These are phyloP conservation scores for Cyclotella sp. DNA, from an alignment of 108 stramenopile species.

Conservation along the genomic window DNA sequence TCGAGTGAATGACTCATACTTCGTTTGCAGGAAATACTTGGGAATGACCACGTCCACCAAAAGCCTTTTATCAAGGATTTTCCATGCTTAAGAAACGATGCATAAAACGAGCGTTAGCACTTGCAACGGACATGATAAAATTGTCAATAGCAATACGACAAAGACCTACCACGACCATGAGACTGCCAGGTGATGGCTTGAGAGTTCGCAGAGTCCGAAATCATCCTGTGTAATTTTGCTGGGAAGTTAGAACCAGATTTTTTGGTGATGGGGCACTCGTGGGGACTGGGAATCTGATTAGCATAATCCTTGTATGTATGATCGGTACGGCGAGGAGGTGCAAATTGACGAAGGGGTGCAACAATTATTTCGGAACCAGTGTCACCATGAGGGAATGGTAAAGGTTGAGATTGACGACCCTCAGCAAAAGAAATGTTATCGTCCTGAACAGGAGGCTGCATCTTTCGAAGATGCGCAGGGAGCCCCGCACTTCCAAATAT, in stretches of 20 bases:
- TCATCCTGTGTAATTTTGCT: conserved; percentile 35
- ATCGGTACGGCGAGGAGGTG: conserved; percentile 14
- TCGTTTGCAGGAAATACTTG: conserved; percentile 61
- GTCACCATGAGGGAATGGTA: no score
- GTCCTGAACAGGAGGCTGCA: no score
- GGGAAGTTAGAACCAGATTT: conserved; percentile 31
- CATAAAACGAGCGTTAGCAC: neutral
- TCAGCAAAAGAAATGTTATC: no score
- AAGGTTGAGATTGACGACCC: no score
- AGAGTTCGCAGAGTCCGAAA: conserved; percentile 21
- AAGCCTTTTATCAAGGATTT: conserved; percentile 9
- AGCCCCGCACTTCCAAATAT: no score
- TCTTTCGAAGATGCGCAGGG: no score
- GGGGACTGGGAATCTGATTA: conserved; percentile 1
- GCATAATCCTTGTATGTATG: conserved; percentile 33
- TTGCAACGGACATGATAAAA: neutral
- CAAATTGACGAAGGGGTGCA: neutral
- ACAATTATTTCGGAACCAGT: no score
- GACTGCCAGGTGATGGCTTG: conserved; percentile 45
- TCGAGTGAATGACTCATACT: conserved; percentile 48
- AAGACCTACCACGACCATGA: conserved; percentile 16
- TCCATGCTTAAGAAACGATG: conserved; percentile 16
- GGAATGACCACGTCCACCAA: conserved; percentile 56
- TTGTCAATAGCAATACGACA: neutral
- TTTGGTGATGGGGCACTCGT: neutral